phyloP scores from a whole-genome alignment of 2,329 filamentous ascomycete species.

The Pestalotiopsis sp. region DNA sequence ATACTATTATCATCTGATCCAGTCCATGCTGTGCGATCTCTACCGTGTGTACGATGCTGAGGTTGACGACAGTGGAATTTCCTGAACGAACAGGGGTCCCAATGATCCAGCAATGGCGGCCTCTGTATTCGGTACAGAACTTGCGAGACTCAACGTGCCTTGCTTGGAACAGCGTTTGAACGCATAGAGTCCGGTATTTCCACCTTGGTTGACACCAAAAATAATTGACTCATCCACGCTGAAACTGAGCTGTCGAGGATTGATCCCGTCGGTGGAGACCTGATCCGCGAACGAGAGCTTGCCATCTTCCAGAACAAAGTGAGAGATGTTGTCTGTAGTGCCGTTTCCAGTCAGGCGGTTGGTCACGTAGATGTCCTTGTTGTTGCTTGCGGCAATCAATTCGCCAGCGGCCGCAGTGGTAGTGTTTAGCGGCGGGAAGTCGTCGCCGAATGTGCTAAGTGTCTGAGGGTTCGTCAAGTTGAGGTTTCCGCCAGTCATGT shows the following conservation, averaged over 20 bases:
- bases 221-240: conserved; percentile 31
- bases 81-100: conserved; percentile 30
- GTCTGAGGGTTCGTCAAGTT: conserved; percentile 35
- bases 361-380: conserved; percentile 48
- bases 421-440: conserved; percentile 33
- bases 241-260: conserved; percentile 49
- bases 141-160: conserved; percentile 24
- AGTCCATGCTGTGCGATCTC: not conserved
- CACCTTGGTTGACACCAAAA: conserved; percentile 49
- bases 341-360: conserved; percentile 48
- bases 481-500: conserved; percentile 35
- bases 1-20: not conserved
- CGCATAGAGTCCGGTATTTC: conserved; percentile 39
- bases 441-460: conserved; percentile 41
- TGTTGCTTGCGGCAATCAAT: conserved; percentile 41
- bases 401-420: conserved; percentile 44
- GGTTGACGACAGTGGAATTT: conserved; percentile 16
- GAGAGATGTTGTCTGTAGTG: conserved; percentile 46
- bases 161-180: conserved; percentile 29
- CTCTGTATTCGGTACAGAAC: conserved; percentile 14
- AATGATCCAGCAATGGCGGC: conserved; percentile 17
- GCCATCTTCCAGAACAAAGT: conserved; percentile 37
- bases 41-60: not conserved
- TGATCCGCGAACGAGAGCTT: conserved; percentile 21
- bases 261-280: conserved; percentile 26